Evolutionary conservation across 192 early-diverging fungal genomes (phyloP), one percentile per base, ranked within the genome.

Genomic region (Dispira simplex): DNA sequence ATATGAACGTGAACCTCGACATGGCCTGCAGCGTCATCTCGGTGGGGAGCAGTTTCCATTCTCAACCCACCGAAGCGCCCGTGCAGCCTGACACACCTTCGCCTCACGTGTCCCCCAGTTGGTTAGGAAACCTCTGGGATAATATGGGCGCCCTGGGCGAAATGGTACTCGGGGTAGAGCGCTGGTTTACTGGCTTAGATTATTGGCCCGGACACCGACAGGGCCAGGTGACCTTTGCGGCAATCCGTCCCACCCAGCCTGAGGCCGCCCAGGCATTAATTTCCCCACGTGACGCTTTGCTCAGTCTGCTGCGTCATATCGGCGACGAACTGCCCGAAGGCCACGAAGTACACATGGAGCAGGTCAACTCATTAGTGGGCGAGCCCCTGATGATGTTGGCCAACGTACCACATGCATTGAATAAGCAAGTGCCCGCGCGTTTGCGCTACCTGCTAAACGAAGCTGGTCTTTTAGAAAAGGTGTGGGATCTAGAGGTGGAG

Each of bases 401-500:
- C 44, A 75, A 80, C 66, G 79, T 81, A 20, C 79, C 81, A 8
- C 74, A 78, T 57, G 75, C 82, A 8, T 59, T 74, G 46, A 62
- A 69, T 13, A 11, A 71, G 63, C 74, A 79, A 21, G 78, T 91
- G 32, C 81, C 82, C 16, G 81, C 79, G 11, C 71, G 72, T 14
- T 74, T 83, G 54, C 82, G 82, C 39, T 90, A 85, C 63, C 66
- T 92, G 59, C 82, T 83, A 55, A 73, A 75, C 4, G 79, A 74
- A 11, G 70, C 74, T 18, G 80, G 79, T 46, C 57, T 65, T 1
- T 67, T 93, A 20, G 70, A 78, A 56, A 80, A 85, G 11, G 88
- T 93, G 11, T 97, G 91, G 85, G 90, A 92, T 60, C 64, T 93
- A 18, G 76, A 85, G 53, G 65, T 90, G 21, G 85, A 93, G 66